phyloP scores from a whole-genome alignment of 306 rosid genomes.

The Vigna angularis region DNA sequence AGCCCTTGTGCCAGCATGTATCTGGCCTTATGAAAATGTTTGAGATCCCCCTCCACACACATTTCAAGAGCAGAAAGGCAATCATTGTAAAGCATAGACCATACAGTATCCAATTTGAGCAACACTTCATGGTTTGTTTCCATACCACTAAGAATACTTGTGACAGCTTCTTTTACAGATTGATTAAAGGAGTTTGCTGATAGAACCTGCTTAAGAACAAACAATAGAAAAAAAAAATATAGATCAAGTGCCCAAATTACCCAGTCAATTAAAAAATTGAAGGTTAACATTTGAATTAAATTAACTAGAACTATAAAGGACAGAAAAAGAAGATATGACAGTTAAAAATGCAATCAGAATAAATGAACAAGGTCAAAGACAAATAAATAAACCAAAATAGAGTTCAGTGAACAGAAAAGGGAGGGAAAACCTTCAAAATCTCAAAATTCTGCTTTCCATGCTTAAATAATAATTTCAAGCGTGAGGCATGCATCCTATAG shows the following conservation, averaged over 20 bases:
- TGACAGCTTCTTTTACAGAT: constrained; percentile 64
- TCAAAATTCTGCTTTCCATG: constrained; percentile 73
- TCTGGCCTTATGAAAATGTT: constrained; percentile 98
- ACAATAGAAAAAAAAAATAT: background rate
- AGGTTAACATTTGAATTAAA: constrained; percentile 12
- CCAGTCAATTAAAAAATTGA: constrained; percentile 11
- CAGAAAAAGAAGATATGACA: constrained; percentile 17
- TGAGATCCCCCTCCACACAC: constrained; percentile 97
- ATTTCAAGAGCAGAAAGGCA: constrained; percentile 92
- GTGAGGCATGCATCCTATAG: constrained; percentile 98
- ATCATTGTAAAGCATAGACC: constrained; percentile 87
- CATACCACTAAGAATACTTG: constrained; percentile 56
- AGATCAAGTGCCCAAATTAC: constrained; percentile 26
- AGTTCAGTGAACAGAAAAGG: constrained; percentile 41
- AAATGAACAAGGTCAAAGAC: constrained; percentile 33
- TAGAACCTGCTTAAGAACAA: constrained; percentile 69
- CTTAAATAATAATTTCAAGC: constrained; percentile 77
- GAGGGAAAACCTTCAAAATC: constrained; percentile 68
- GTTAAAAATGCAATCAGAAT: constrained; percentile 35
- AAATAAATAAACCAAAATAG: constrained; percentile 29
- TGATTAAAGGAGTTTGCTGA: constrained; percentile 72
- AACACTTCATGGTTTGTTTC: constrained; percentile 62
- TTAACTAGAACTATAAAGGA: constrained; percentile 11
- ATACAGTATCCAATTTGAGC: constrained; percentile 66
- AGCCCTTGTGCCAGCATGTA: constrained; percentile 94